phyloP scores from a whole-genome alignment of 805 yeast genomes.

The Yamadazyma sp. region DNA sequence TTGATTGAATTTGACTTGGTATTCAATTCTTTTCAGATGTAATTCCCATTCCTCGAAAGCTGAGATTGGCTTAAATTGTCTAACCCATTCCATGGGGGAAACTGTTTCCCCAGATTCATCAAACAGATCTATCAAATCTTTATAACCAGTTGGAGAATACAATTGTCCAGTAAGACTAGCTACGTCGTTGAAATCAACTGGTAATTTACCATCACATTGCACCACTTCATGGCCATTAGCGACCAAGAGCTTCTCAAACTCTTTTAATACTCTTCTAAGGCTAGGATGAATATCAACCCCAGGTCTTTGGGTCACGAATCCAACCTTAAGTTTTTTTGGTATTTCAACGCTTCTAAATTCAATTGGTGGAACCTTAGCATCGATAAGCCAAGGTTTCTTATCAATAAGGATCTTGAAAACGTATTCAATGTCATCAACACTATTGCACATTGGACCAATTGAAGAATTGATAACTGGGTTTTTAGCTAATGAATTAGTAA shows the following conservation, averaged over 20 bases:
- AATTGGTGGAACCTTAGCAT: constrained; percentile 32
- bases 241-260: constrained; percentile 8
- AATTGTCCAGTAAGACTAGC: neutral
- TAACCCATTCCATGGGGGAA: constrained; percentile 30
- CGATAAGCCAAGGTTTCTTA: constrained; percentile 53
- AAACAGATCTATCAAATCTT: constrained; percentile 23
- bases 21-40: neutral
- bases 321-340: constrained; percentile 13
- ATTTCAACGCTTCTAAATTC: constrained; percentile 42
- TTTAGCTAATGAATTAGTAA: constrained; percentile 20
- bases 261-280: constrained; percentile 11
- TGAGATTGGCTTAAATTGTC: neutral
- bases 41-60: constrained; percentile 6
- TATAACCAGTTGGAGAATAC: neutral
- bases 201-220: constrained; percentile 23
- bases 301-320: constrained; percentile 2
- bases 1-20: constrained; percentile 25
- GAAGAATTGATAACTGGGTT: constrained; percentile 20
- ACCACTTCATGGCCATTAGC: constrained; percentile 48
- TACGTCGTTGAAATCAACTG: neutral
- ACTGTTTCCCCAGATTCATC: constrained; percentile 43
- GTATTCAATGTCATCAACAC: constrained; percentile 37
- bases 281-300: constrained; percentile 14
- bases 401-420: constrained; percentile 45
- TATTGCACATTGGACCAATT: constrained; percentile 37